These are phyloP conservation scores for Byssothecium circinans DNA, from an alignment of 2,329 filamentous ascomycete genomes.

Conservation along the genomic window DNA sequence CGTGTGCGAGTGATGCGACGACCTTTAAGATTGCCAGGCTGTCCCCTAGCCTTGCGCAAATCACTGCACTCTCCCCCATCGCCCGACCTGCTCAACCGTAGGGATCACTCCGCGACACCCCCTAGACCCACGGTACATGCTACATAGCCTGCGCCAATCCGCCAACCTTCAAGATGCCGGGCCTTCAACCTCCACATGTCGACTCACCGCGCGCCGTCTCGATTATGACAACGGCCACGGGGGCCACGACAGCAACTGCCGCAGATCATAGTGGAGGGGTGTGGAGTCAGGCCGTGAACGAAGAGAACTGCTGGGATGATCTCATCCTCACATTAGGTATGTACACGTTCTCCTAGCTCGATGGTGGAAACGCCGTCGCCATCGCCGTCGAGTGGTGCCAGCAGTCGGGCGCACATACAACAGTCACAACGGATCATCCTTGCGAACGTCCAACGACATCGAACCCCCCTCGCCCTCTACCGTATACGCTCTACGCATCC, in stretches of 20 bases:
- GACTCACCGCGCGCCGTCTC: conserved; percentile 36
- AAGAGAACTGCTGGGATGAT: conserved; percentile 52
- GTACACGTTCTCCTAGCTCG: conserved; percentile 13
- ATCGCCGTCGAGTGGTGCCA: conserved; percentile 9
- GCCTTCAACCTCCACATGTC: conserved; percentile 10
- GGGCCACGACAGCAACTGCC: conserved; percentile 28
- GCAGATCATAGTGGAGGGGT: conserved; percentile 47
- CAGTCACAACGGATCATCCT: too few species aligned
- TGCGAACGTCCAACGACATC: too few species aligned
- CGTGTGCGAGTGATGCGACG: conserved; percentile 7
- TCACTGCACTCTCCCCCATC: conserved; percentile 9
- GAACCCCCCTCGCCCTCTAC: too few species aligned
- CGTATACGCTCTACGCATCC: too few species aligned
- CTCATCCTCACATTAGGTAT: conserved; percentile 50
- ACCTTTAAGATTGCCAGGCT: conserved; percentile 26
- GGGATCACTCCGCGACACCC: too few species aligned
- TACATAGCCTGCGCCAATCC: conserved; percentile 3
- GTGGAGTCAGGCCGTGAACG: conserved; percentile 46
- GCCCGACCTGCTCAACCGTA: conserved; percentile 6
- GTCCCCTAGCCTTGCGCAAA: conserved; percentile 21
- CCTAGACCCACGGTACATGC: conserved; percentile 1
- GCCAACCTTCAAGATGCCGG: background rate
- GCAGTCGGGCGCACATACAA: background rate
- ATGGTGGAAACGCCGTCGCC: conserved; percentile 1
- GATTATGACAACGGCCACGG: conserved; percentile 39